phyloP scores from a whole-genome alignment of 805 yeast species.

The Candida ortonii region DNA sequence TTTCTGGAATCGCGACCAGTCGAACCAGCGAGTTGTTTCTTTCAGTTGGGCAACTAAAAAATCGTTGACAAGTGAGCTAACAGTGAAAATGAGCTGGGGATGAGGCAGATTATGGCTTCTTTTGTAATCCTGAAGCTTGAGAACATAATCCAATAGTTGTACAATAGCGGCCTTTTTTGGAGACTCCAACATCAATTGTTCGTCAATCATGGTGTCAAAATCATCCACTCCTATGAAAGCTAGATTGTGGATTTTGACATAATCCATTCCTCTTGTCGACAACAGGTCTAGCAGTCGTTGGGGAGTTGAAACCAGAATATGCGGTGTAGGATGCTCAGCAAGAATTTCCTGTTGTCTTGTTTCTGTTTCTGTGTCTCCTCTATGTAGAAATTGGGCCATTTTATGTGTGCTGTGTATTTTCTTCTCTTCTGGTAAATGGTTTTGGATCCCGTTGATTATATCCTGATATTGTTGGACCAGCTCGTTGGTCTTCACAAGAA shows the following conservation, averaged over 20 bases:
- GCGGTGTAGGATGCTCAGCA: conserved; percentile 27
- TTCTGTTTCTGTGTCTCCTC: conserved; percentile 27
- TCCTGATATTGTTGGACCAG: conserved; percentile 26
- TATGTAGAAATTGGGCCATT: conserved; percentile 32
- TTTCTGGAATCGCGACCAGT: conserved; percentile 31
- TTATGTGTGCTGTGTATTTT: conserved; percentile 2
- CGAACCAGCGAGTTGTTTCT: conserved; percentile 48
- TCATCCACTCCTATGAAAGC: conserved; percentile 34
- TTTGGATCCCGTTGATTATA: conserved; percentile 13
- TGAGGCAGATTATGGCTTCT: conserved; percentile 32
- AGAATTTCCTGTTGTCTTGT: conserved; percentile 23
- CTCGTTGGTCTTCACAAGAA: conserved; percentile 30
- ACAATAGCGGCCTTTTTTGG: conserved; percentile 29
- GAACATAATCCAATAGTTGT: conserved; percentile 30
- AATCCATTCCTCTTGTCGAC: conserved; percentile 33
- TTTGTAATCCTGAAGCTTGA: conserved; percentile 32
- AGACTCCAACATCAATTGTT: conserved; percentile 13
- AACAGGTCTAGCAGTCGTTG: conserved; percentile 35
- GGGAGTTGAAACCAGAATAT: conserved; percentile 35
- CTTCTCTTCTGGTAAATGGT: conserved; percentile 4
- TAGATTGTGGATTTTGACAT: conserved; percentile 26
- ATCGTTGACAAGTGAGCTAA: conserved; percentile 34
- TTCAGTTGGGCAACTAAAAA: conserved; percentile 50
- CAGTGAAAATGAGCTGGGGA: conserved; percentile 30
- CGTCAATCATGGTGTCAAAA: conserved; percentile 31